A percentile compares a stretch with the other conserved stretches of the same genome.
These are phyloP conservation scores for Rhodomyrtus psidioides DNA, from an alignment of 441 rosid genomes.

Conservation along the genomic window DNA sequence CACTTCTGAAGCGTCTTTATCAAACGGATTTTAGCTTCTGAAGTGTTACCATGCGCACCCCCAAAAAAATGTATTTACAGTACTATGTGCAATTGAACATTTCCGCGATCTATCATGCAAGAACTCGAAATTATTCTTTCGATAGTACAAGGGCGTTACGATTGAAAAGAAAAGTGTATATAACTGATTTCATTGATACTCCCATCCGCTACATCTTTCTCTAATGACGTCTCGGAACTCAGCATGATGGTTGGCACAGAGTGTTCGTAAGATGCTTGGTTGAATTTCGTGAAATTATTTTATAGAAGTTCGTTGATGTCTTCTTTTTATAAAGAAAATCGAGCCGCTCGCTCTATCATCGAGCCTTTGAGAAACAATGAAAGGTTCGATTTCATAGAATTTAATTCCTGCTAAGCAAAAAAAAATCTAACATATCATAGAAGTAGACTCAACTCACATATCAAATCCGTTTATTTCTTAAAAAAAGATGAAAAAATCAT, in stretches of 20 bases:
- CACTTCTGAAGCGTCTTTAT: too few species aligned
- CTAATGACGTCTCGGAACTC: neutral
- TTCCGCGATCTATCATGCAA: neutral
- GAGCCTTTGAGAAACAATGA: too few species aligned
- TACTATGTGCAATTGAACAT: neutral
- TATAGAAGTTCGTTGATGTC: too few species aligned
- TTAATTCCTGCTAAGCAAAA: neutral
- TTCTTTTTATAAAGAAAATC: too few species aligned
- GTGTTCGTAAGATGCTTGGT: neutral
- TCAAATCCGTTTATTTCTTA: too few species aligned
- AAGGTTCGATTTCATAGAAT: too few species aligned
- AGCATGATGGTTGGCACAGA: neutral
- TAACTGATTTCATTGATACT: neutral
- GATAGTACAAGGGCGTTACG: neutral
- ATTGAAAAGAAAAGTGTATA: neutral
- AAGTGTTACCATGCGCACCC: too few species aligned
- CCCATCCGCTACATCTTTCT: neutral
- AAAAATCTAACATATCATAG: neutral
- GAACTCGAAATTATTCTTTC: neutral
- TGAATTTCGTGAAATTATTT: too few species aligned
- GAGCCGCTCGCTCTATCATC: too few species aligned
- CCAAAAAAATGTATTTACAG: neutral
- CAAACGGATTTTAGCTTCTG: too few species aligned
- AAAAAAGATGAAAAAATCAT: neutral
- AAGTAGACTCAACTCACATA: neutral